Conservation (phyloP, 225 moss, liverwort and hornwort species). For the Pseudoscleropodium purum region DNA sequence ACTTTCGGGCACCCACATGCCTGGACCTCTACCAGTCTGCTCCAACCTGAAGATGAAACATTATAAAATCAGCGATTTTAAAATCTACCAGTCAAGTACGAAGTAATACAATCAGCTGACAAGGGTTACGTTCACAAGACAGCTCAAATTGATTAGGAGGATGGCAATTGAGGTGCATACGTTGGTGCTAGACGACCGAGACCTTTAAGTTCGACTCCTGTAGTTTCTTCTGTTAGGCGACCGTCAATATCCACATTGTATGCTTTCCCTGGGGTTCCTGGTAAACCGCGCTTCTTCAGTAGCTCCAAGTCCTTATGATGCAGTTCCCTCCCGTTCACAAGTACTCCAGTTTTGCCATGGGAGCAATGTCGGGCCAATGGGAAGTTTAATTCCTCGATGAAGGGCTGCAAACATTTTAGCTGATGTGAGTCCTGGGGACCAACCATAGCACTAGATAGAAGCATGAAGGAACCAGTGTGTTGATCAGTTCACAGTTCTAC, state of each 20-base stretch:
- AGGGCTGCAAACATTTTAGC: constrained; percentile 52
- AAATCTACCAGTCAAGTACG: neutral
- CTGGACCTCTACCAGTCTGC: constrained; percentile 59
- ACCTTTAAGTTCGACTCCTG: constrained; percentile 52
- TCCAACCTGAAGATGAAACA: constrained; percentile 55
- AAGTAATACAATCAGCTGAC: neutral
- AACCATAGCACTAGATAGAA: neutral
- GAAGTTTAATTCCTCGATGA: constrained; percentile 77
- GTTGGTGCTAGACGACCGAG: constrained; percentile 93
- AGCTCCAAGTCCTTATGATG: constrained; percentile 70
- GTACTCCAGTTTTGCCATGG: constrained; percentile 72
- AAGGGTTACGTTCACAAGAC: neutral
- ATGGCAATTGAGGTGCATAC: constrained; percentile 26
- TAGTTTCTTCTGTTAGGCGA: constrained; percentile 53
- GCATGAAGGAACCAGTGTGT: neutral
- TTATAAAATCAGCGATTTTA: neutral
- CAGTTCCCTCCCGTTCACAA: constrained; percentile 96
- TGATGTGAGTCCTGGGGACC: neutral
- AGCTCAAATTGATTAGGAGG: neutral
- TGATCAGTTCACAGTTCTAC: neutral
- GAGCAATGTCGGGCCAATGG: constrained; percentile 75
- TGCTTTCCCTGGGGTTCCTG: constrained; percentile 52
- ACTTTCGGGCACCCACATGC: constrained; percentile 59
- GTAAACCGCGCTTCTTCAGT: constrained; percentile 73
- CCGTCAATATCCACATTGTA: constrained; percentile 91